Percentiles rank a stretch among this genome's conserved stretches.
phyloP scores from a whole-genome alignment of 306 rosid genomes.

The Leucaena leucocephala region DNA sequence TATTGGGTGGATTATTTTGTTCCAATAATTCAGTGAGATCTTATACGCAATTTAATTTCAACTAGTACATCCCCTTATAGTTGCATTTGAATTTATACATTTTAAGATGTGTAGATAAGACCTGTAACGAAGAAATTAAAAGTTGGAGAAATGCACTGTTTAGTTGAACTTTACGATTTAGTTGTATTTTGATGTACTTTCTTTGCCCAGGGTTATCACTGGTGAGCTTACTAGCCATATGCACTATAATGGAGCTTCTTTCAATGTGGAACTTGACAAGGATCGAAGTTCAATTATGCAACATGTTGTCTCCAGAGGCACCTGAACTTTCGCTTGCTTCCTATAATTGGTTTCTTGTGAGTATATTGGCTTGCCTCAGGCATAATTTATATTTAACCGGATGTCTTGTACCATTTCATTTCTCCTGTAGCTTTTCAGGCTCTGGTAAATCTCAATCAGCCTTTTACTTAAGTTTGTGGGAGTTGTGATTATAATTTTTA shows the following conservation, averaged over 20 bases:
- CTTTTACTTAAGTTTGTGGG: constrained; percentile 15
- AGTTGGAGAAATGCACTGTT: constrained; percentile 14
- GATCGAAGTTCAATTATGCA: constrained; percentile 93
- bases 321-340: constrained; percentile 76
- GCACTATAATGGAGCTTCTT: constrained; percentile 78
- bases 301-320: constrained; percentile 91
- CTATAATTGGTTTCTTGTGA: constrained; percentile 87
- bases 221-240: constrained; percentile 54
- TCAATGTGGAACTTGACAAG: constrained; percentile 99
- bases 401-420: constrained; percentile 11
- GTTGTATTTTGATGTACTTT: constrained; percentile 19
- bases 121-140: constrained; percentile 9
- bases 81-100: constrained; percentile 29
- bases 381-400: constrained; percentile 26
- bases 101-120: constrained; percentile 11
- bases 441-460: constrained; percentile 1
- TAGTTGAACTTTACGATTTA: constrained; percentile 11
- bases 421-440: constrained; percentile 15
- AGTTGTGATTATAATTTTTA: constrained; percentile 5
- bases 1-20: not conserved
- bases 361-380: constrained; percentile 36
- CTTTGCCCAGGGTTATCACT: constrained; percentile 67
- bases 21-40: constrained; percentile 13
- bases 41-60: not conserved
- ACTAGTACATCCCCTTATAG: not conserved